Percentiles rank a stretch among this genome's conserved stretches.
phyloP scores from a whole-genome alignment of 2,329 filamentous ascomycete genomes.

The Ophiostoma sp. region DNA sequence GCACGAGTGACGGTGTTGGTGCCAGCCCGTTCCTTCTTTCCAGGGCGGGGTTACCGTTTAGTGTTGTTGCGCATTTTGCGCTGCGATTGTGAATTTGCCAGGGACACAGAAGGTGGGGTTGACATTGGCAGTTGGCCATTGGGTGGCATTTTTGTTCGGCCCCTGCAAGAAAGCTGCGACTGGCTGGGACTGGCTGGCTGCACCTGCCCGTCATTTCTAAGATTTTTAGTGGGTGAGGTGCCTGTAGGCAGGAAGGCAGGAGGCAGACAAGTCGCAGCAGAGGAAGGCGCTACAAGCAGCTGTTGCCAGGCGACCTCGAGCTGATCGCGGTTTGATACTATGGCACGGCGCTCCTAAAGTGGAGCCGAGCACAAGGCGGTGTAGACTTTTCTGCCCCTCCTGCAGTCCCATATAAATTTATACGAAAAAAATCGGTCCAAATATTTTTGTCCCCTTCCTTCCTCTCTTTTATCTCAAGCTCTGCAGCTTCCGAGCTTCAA shows the following conservation, averaged over 20 bases:
- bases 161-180: neutral
- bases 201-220: neutral
- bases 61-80: constrained; percentile 4
- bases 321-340: neutral
- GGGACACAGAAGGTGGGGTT: neutral
- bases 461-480: neutral
- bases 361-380: constrained; percentile 18
- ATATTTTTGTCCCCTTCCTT: neutral
- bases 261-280: neutral
- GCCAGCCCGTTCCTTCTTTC: neutral
- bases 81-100: constrained; percentile 1
- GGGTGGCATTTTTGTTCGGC: constrained; percentile 11
- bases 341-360: neutral
- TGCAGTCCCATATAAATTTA: constrained; percentile 3
- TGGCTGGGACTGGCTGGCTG: neutral
- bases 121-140: neutral
- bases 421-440: neutral
- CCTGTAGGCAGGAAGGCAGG: neutral
- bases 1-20: neutral
- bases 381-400: constrained; percentile 11
- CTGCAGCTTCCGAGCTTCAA: neutral
- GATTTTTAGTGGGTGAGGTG: constrained; percentile 1
- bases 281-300: neutral
- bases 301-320: constrained; percentile 11
- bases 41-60: neutral